Evolutionary conservation across 306 rosid species (phyloP).

Genomic region (Betula pendula): DNA sequence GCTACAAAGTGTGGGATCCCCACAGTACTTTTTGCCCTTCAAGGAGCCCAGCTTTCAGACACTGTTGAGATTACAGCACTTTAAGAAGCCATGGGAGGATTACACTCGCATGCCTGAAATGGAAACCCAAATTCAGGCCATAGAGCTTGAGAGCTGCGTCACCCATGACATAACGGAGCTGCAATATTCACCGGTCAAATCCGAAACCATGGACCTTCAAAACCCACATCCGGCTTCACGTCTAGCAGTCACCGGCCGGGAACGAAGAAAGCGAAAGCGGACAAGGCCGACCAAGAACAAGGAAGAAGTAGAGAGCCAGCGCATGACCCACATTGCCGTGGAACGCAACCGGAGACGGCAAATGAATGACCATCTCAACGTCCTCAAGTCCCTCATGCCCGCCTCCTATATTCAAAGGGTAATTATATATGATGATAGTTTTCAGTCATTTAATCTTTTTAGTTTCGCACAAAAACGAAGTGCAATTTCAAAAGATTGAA

Average conservation of each 20-base stretch:
- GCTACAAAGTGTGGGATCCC: slow-evolving; percentile 73
- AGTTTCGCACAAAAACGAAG: background rate
- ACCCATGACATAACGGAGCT: slow-evolving; percentile 54
- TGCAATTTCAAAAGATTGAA: background rate
- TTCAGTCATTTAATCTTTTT: background rate
- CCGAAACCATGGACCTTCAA: slow-evolving; percentile 54
- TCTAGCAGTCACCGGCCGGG: slow-evolving; percentile 30
- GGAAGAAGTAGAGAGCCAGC: slow-evolving; percentile 89
- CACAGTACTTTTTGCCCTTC: slow-evolving; percentile 45
- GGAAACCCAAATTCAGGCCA: slow-evolving; percentile 45
- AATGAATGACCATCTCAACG: slow-evolving; percentile 94
- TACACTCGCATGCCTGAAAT: slow-evolving; percentile 29
- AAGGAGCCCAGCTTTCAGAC: slow-evolving; percentile 78
- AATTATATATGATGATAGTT: background rate
- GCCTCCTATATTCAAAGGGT: slow-evolving; percentile 80
- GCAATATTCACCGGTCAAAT: slow-evolving; percentile 58
- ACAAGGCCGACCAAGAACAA: slow-evolving; percentile 69
- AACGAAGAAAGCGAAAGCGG: slow-evolving; percentile 81
- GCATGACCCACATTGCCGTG: slow-evolving; percentile 96
- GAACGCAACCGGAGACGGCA: slow-evolving; percentile 91
- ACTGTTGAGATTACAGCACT: slow-evolving; percentile 60
- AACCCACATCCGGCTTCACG: slow-evolving; percentile 40
- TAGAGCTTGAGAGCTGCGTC: slow-evolving; percentile 68
- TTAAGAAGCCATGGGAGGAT: slow-evolving; percentile 55
- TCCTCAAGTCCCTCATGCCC: slow-evolving; percentile 89